A percentile compares a stretch with the other conserved stretches of the same genome.
Evolutionary conservation across 305 asterid genomes (phyloP).

Genomic region (Fraxinus sp.): DNA sequence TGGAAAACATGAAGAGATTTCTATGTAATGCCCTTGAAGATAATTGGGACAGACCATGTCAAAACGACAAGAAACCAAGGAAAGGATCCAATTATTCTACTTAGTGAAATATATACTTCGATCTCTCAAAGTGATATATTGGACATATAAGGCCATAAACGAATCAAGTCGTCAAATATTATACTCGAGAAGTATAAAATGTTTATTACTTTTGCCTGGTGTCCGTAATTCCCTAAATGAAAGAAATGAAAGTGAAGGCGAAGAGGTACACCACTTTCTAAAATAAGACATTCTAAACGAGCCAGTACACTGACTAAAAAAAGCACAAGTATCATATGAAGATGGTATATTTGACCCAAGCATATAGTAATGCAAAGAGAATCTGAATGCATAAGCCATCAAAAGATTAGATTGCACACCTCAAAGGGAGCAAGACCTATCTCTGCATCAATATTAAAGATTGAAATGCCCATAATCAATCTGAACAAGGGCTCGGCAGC

Average conservation of each 20-base stretch:
- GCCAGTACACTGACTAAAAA: background rate
- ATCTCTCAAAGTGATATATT: background rate
- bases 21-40: background rate
- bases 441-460: constrained; percentile 60
- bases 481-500: constrained; percentile 74
- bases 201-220: background rate
- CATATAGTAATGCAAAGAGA: background rate
- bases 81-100: background rate
- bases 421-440: constrained; percentile 71
- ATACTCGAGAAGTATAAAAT: background rate
- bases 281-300: background rate
- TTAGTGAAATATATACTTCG: background rate
- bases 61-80: background rate
- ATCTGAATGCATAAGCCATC: constrained; percentile 7
- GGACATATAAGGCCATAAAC: background rate
- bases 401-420: constrained; percentile 44
- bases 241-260: background rate
- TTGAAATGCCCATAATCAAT: constrained; percentile 69
- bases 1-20: background rate
- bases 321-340: background rate
- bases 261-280: background rate
- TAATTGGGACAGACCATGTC: background rate
- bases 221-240: background rate
- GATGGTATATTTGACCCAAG: background rate
- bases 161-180: background rate